phyloP scores from a whole-genome alignment of 2,329 filamentous ascomycete genomes.

The Colletotrichum musae region DNA sequence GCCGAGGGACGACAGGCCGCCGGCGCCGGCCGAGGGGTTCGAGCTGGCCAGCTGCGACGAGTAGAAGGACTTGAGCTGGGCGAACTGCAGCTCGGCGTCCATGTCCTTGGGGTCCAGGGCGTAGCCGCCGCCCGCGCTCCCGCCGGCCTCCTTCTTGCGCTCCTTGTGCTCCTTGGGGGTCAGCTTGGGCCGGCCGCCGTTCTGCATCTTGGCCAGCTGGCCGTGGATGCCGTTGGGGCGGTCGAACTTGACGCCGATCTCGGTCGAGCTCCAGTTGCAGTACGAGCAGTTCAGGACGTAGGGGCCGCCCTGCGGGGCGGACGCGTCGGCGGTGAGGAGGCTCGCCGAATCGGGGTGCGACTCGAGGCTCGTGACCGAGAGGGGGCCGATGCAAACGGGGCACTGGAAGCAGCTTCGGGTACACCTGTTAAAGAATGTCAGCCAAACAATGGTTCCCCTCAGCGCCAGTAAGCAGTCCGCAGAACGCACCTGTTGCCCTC shows the following conservation, averaged over 20 bases:
- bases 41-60: slow-evolving; percentile 80
- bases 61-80: slow-evolving; percentile 85
- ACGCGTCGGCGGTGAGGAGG: slow-evolving; percentile 60
- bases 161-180: slow-evolving; percentile 67
- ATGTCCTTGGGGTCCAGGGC: slow-evolving; percentile 61
- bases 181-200: slow-evolving; percentile 68
- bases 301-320: slow-evolving; percentile 60
- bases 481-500: slow-evolving; percentile 87
- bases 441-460: not conserved
- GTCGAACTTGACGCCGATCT: slow-evolving; percentile 92
- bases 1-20: slow-evolving; percentile 60
- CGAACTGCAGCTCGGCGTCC: slow-evolving; percentile 79
- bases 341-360: slow-evolving; percentile 60
- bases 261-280: slow-evolving; percentile 92
- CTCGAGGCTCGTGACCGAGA: slow-evolving; percentile 82
- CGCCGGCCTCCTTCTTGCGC: slow-evolving; percentile 65
- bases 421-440: slow-evolving; percentile 69
- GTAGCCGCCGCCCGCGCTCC: slow-evolving; percentile 60
- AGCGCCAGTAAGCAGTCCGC: not conserved
- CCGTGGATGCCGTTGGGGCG: slow-evolving; percentile 88
- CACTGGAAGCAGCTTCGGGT: slow-evolving; percentile 97
- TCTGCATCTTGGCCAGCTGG: slow-evolving; percentile 81
- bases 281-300: slow-evolving; percentile 90
- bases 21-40: slow-evolving; percentile 62
- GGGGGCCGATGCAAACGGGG: slow-evolving; percentile 86